phyloP scores from a whole-genome alignment of 2,329 filamentous ascomycete species.

The Mycosphaerelloides madeirae region DNA sequence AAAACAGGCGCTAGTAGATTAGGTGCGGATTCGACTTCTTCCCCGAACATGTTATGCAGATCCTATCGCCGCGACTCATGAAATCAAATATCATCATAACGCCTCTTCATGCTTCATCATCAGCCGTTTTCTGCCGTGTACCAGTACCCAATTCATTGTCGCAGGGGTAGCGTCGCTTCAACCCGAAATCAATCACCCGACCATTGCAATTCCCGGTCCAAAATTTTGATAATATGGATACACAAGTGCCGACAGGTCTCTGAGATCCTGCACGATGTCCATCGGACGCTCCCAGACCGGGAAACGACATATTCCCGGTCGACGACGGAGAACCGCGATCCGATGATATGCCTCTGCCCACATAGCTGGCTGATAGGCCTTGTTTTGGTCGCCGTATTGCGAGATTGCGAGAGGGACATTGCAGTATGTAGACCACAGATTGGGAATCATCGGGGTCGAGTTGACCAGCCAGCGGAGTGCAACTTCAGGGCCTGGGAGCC shows the following conservation, averaged over 20 bases:
- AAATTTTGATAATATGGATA: conserved; percentile 1
- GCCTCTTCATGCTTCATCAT: no score
- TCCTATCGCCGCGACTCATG: no score
- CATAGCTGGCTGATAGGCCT: conserved; percentile 25
- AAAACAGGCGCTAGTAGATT: no score
- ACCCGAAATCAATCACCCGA: no score
- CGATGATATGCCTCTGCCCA: conserved; percentile 38
- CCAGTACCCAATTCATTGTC: no score
- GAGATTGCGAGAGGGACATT: conserved; percentile 39
- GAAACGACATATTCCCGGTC: conserved; percentile 27
- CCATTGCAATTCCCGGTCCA: neutral
- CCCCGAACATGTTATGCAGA: no score
- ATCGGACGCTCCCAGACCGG: conserved; percentile 40
- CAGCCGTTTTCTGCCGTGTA: no score
- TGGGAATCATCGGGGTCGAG: conserved; percentile 21
- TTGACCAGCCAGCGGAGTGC: conserved; percentile 50
- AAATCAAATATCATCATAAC: no score
- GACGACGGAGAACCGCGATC: conserved; percentile 35
- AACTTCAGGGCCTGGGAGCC: conserved; percentile 62
- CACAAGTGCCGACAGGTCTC: conserved; percentile 33
- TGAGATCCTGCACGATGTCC: conserved; percentile 38
- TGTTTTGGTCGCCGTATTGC: conserved; percentile 28
- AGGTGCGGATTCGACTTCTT: no score
- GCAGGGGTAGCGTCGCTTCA: no score
- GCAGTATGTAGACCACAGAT: conserved; percentile 29